These are phyloP conservation scores for Diplodia sapinea DNA, from an alignment of 2,329 filamentous ascomycete genomes.

Conservation along the genomic window DNA sequence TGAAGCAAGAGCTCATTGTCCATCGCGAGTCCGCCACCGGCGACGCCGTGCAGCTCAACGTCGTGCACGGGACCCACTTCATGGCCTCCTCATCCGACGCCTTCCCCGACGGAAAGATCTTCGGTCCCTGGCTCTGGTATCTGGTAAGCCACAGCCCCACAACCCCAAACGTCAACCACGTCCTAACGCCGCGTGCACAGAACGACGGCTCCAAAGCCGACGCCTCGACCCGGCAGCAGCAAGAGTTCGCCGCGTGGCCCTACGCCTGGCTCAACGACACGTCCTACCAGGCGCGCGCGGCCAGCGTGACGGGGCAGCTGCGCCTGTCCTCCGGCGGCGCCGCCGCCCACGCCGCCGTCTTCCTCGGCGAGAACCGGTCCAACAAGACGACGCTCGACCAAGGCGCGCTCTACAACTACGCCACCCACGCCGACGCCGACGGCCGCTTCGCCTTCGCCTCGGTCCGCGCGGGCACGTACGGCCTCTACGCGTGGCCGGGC, in stretches of 20 bases:
- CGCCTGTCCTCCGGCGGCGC: conserved; percentile 56
- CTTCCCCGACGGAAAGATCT: conserved; percentile 48
- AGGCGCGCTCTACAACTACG: conserved; percentile 59
- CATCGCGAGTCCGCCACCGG: conserved; percentile 59
- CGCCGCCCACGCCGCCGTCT: conserved; percentile 56
- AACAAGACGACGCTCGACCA: conserved; percentile 55
- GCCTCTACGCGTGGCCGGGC: conserved; percentile 54
- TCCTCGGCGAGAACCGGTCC: conserved; percentile 57
- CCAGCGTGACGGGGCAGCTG: conserved; percentile 51
- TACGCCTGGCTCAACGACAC: conserved; percentile 57
- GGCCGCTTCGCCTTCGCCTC: conserved; percentile 54
- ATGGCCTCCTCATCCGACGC: conserved; percentile 47
- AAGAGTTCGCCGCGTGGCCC: conserved; percentile 55
- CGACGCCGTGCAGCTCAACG: conserved; percentile 60
- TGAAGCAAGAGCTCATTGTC: conserved; percentile 60
- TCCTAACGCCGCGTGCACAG: conserved; percentile 32
- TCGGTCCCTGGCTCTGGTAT: conserved; percentile 50
- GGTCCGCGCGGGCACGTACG: conserved; percentile 55
- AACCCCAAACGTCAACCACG: not conserved
- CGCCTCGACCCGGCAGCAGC: conserved; percentile 47
- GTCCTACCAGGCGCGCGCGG: conserved; percentile 56
- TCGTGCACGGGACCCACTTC: conserved; percentile 61
- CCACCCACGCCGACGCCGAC: conserved; percentile 50
- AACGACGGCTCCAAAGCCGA: conserved; percentile 57
- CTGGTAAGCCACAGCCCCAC: conserved; percentile 31